phyloP scores from a whole-genome alignment of 768 basidiomycete genomes.

The Boletus insuetus region DNA sequence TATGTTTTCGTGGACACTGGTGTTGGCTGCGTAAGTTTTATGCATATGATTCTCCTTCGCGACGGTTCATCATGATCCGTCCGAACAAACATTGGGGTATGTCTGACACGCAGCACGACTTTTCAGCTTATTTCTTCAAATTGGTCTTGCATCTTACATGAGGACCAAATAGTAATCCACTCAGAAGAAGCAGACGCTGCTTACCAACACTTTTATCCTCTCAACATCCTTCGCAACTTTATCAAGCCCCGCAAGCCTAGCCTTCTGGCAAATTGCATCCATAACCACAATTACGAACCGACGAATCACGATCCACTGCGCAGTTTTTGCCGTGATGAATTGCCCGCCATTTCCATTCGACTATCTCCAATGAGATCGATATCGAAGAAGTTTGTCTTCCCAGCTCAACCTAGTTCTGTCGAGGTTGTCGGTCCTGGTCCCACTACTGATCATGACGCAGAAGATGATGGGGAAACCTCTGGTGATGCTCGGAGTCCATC shows the following conservation, averaged over 20 bases:
- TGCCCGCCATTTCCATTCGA: conserved; percentile 42
- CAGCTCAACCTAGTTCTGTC: conserved; percentile 18
- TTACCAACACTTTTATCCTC: conserved; percentile 68
- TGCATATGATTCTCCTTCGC: not conserved
- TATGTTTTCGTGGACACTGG: conserved; percentile 75
- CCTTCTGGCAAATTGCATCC: conserved; percentile 11
- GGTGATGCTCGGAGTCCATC: not conserved
- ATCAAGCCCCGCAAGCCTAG: conserved; percentile 24
- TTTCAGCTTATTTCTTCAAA: conserved; percentile 62
- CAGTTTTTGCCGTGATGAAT: conserved; percentile 24
- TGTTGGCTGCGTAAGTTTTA: conserved; percentile 61
- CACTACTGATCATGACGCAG: not conserved
- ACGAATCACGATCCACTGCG: conserved; percentile 1
- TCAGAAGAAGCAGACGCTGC: conserved; percentile 67
- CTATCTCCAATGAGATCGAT: conserved; percentile 46
- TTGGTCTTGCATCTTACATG: conserved; percentile 73
- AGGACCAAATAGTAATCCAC: conserved; percentile 69
- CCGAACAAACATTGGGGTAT: not conserved
- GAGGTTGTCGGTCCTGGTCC: not conserved
- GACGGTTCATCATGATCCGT: conserved; percentile 6
- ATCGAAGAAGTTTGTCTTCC: conserved; percentile 53
- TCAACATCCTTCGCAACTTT: conserved; percentile 34
- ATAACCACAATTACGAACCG: conserved; percentile 3
- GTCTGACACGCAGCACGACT: conserved; percentile 1
- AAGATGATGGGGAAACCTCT: conserved; percentile 1